Evolutionary conservation across 768 basidiomycete genomes (phyloP).

Genomic region (Psilocybe tampanensis): DNA sequence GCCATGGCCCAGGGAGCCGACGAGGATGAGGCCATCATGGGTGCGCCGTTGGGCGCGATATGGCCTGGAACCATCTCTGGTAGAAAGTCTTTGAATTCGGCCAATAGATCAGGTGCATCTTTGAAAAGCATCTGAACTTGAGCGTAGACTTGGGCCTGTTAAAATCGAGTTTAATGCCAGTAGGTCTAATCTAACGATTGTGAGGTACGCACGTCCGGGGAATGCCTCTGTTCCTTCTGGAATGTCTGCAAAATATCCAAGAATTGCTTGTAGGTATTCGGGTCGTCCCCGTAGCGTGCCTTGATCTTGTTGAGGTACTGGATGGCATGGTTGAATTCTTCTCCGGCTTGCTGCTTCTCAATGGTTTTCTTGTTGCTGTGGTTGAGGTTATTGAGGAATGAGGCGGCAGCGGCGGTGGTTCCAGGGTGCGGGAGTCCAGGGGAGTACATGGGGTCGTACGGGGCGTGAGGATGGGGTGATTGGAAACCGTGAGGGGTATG

Average conservation of each 20-base stretch:
- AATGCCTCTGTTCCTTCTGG: conserved; percentile 78
- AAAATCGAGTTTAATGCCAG: background rate
- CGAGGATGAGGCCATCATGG: conserved; percentile 53
- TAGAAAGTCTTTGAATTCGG: conserved; percentile 82
- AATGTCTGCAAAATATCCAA: conserved; percentile 87
- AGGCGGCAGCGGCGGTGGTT: conserved; percentile 65
- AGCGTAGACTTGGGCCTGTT: conserved; percentile 71
- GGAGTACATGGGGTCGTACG: conserved; percentile 45
- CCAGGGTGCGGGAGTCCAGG: conserved; percentile 48
- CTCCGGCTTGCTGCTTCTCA: conserved; percentile 57
- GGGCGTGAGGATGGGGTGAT: conserved; percentile 33
- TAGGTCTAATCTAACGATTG: conserved; percentile 12
- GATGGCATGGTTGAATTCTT: conserved; percentile 95
- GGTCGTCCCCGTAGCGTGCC: conserved; percentile 82
- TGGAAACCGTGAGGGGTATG: conserved; percentile 55
- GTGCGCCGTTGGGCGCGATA: conserved; percentile 40
- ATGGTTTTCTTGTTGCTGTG: conserved; percentile 49
- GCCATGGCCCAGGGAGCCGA: conserved; percentile 42
- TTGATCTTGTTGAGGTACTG: conserved; percentile 99
- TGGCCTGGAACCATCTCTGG: conserved; percentile 58
- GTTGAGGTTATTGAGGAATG: conserved; percentile 61
- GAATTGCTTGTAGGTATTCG: conserved; percentile 92
- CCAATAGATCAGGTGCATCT: conserved; percentile 76
- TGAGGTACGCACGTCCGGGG: conserved; percentile 55
- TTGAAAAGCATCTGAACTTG: conserved; percentile 84